phyloP scores from a whole-genome alignment of 139 green algal species.

The Chlorella sp. region DNA sequence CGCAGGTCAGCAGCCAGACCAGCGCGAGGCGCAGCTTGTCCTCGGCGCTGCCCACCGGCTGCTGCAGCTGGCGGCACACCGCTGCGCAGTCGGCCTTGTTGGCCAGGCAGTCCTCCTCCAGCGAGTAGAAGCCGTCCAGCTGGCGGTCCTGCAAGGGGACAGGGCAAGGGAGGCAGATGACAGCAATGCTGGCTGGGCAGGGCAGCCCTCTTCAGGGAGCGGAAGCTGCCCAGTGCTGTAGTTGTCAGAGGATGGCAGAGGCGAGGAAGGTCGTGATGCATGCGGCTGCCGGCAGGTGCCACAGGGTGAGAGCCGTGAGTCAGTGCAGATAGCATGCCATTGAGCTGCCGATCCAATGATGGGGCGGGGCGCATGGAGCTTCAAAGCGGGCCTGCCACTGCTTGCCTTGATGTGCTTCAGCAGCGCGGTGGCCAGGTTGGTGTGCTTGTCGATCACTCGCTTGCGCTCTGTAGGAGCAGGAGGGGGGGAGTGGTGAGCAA shows the following conservation, averaged over 20 bases:
- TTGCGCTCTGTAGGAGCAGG: slow-evolving; percentile 71
- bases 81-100: slow-evolving; percentile 77
- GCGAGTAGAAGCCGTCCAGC: slow-evolving; percentile 86
- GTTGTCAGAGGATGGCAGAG: too few species aligned
- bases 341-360: too few species aligned
- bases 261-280: too few species aligned
- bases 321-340: too few species aligned
- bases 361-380: too few species aligned
- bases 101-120: slow-evolving; percentile 89
- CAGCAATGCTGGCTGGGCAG: too few species aligned
- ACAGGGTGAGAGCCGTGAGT: too few species aligned
- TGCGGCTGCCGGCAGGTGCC: too few species aligned
- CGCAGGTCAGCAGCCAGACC: slow-evolving; percentile 85
- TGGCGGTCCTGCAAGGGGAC: slow-evolving; percentile 36
- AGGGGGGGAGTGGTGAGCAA: neutral
- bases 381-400: too few species aligned
- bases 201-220: too few species aligned
- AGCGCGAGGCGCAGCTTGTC: slow-evolving; percentile 95
- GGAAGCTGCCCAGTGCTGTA: too few species aligned
- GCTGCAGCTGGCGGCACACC: slow-evolving; percentile 71
- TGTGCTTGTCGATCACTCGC: slow-evolving; percentile 98
- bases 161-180: too few species aligned
- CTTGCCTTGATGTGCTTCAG: slow-evolving; percentile 89
- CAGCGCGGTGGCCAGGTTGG: slow-evolving; percentile 93
- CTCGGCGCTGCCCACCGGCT: slow-evolving; percentile 58